phyloP scores from a whole-genome alignment of 345 rosid genomes.

The Ceriops decandra region DNA sequence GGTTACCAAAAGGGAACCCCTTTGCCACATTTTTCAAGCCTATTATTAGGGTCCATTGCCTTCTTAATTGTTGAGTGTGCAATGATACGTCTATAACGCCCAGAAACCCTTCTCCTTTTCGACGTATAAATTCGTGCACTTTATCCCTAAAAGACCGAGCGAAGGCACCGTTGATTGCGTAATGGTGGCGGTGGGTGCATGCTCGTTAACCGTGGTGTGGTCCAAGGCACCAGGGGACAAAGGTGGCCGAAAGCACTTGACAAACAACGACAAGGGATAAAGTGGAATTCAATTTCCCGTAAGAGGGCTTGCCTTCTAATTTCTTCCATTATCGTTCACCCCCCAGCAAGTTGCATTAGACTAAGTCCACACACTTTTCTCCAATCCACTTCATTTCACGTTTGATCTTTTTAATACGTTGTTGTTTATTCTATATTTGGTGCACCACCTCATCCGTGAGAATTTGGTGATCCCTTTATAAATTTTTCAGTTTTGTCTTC shows the following conservation, averaged over 20 bases:
- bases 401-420: background rate
- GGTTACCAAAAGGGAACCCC: too few relatives aligned
- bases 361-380: conserved; percentile 12
- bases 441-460: background rate
- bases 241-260: conserved; percentile 40
- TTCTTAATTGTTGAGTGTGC: too few relatives aligned
- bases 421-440: background rate
- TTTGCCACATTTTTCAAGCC: too few relatives aligned
- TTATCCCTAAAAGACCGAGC: too few relatives aligned
- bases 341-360: background rate
- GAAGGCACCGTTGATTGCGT: background rate
- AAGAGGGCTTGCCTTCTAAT: background rate
- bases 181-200: conserved; percentile 1
- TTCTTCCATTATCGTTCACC: conserved; percentile 13
- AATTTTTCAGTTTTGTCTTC: conserved; percentile 8
- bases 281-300: conserved; percentile 18
- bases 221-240: conserved; percentile 16
- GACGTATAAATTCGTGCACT: too few relatives aligned
- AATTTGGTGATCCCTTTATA: background rate
- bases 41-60: too few relatives aligned
- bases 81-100: too few relatives aligned
- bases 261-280: conserved; percentile 30
- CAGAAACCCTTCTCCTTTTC: too few relatives aligned
- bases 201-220: background rate
- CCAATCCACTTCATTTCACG: background rate